Evolutionary conservation across 2,329 filamentous ascomycete genomes (phyloP).

Genomic region (Sphaerulina musiva): DNA sequence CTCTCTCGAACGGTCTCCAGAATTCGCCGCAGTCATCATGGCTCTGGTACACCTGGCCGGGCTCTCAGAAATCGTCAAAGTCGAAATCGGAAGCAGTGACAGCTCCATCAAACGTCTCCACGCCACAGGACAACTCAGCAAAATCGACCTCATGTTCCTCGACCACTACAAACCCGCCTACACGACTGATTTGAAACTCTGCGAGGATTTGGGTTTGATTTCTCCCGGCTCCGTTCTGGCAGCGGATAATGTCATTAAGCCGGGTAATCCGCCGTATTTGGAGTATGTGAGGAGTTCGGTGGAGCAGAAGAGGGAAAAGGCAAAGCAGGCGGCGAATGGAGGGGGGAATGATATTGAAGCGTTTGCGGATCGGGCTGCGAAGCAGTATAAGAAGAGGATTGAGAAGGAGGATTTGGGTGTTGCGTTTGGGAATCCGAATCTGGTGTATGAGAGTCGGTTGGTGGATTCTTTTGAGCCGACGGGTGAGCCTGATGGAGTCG

Average conservation of each 20-base stretch:
- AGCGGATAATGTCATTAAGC: constrained; percentile 66
- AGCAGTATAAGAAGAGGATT: constrained; percentile 45
- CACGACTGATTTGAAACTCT: constrained; percentile 66
- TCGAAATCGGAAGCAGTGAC: constrained; percentile 63
- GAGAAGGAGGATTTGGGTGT: constrained; percentile 41
- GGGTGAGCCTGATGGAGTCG: constrained; percentile 60
- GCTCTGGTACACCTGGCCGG: constrained; percentile 68
- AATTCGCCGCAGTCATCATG: constrained; percentile 64
- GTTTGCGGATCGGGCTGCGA: constrained; percentile 43
- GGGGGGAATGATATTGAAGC: constrained; percentile 28
- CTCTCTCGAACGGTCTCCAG: constrained; percentile 66
- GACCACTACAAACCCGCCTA: constrained; percentile 78
- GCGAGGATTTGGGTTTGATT: constrained; percentile 63
- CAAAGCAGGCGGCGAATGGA: constrained; percentile 20
- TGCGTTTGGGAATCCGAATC: constrained; percentile 53
- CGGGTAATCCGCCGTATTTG: constrained; percentile 64
- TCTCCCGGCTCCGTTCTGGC: constrained; percentile 56
- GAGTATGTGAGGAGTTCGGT: constrained; percentile 63
- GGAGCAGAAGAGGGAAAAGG: constrained; percentile 41
- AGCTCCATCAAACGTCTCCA: constrained; percentile 58
- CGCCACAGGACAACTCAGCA: constrained; percentile 46
- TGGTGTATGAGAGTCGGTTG: constrained; percentile 60
- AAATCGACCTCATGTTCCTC: constrained; percentile 68
- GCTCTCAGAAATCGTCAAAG: constrained; percentile 61
- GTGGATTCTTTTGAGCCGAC: constrained; percentile 62